Conservation (phyloP, 2,329 filamentous ascomycete species). For the Fusarium palustre region DNA sequence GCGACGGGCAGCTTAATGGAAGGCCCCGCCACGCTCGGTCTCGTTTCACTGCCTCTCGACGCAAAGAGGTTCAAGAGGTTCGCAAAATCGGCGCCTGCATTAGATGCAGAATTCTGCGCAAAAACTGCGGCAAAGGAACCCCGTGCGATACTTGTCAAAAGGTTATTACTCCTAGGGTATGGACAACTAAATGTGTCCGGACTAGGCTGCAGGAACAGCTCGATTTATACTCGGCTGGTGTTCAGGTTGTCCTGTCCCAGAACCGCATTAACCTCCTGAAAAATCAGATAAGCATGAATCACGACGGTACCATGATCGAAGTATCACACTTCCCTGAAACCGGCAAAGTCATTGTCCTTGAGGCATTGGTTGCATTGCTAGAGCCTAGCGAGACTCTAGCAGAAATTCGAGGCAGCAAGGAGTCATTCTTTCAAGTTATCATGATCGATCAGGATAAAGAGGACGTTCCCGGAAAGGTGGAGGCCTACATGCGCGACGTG, state of each 20-base stretch:
- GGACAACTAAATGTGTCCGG: conserved; percentile 72
- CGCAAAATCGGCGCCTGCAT: conserved; percentile 75
- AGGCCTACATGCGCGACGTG: conserved; percentile 70
- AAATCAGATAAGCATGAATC: conserved; percentile 61
- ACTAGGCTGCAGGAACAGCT: conserved; percentile 71
- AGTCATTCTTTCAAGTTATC: conserved; percentile 55
- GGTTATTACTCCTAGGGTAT: conserved; percentile 72
- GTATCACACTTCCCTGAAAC: conserved; percentile 69
- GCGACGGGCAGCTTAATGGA: conserved; percentile 58
- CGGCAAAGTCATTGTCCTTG: conserved; percentile 57
- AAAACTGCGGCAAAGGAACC: conserved; percentile 73
- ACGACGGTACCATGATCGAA: conserved; percentile 64
- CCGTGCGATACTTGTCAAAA: conserved; percentile 73
- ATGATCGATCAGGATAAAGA: conserved; percentile 72
- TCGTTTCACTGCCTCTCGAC: conserved; percentile 67
- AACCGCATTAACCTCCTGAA: conserved; percentile 68
- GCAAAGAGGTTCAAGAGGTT: conserved; percentile 74
- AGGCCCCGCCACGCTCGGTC: conserved; percentile 66
- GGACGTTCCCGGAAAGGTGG: conserved; percentile 69
- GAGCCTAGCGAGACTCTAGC: conserved; percentile 54
- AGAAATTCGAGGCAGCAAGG: conserved; percentile 51
- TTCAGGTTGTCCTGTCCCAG: conserved; percentile 72
- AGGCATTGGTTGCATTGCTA: conserved; percentile 50
- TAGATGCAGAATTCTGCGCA: conserved; percentile 72
- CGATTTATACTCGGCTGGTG: conserved; percentile 71